Evolutionary conservation across 768 basidiomycete genomes (phyloP), one percentile per base, ranked within the genome.

Genomic region (Phanerochaete sordida): DNA sequence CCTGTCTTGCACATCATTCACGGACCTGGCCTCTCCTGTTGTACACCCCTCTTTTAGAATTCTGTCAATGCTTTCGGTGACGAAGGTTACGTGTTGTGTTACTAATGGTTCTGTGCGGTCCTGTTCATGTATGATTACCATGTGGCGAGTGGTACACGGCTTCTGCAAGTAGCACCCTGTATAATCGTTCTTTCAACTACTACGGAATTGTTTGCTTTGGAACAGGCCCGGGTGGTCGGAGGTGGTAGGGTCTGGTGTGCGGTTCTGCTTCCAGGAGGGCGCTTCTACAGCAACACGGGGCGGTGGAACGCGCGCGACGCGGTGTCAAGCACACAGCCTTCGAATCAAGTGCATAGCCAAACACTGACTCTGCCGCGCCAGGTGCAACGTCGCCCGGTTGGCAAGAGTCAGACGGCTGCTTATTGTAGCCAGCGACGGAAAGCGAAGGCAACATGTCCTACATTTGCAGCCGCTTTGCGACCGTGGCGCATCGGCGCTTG

Each of bases 311-410:
- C 50, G 50, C 50, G 28, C 53, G 35, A 54, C 53, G 33, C 53
- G 53, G 53, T 54, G 53, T 54, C 53, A 54, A 43, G 53, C 26
- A 54, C 53, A 54, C 53, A 37, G 53, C 53, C 53, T 54, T 26
- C 1, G 16, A 43, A 26, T 37, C 53, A 35, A 9, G 15, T 30
- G 27, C 30, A 43, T 43, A 43, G 47, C 27, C 27, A 3, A 26
- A 19, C 11, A 26, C 12, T 19, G 19, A 23, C 28, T 43, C 50
- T 30, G n/a, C 50, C 28, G 33, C 19, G n/a, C 15, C 50, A 23
- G 50, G 31, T 51, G 50, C 50, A 43, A 16, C 39, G 19, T 43
- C 39, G n/a, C 16, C 30, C 19, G 30, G 28, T 30, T 13, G 15
- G 50, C 50, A 51, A 28, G 31, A 51, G n/a, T 9, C 30, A 16